Conservation (phyloP, 306 rosid species). For the Cajanus cajan region DNA sequence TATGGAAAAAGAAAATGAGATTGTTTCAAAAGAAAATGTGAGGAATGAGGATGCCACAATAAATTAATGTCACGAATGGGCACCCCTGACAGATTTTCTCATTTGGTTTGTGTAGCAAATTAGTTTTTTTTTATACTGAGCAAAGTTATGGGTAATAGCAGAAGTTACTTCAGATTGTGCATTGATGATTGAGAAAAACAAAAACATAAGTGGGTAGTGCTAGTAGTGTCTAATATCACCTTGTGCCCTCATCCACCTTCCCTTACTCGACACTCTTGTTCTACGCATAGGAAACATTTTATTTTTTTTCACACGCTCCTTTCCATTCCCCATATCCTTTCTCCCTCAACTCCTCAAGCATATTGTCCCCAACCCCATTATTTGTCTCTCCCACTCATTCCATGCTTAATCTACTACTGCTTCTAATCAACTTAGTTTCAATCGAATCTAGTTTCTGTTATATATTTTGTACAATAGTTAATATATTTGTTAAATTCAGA, state of each 20-base stretch:
- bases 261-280: conserved; percentile 58
- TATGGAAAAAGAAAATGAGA: neutral
- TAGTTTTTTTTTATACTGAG: conserved; percentile 27
- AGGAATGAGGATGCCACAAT: neutral
- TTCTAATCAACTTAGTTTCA: neutral
- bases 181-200: conserved; percentile 60
- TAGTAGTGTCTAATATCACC: conserved; percentile 41
- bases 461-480: no score
- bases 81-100: conserved; percentile 28
- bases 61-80: conserved; percentile 38
- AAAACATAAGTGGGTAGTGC: conserved; percentile 53
- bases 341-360: conserved; percentile 54
- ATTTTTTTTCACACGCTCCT: conserved; percentile 49
- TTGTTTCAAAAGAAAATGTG: conserved; percentile 14
- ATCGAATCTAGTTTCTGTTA: no score
- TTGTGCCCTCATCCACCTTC: conserved; percentile 54
- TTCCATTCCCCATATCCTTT: conserved; percentile 61
- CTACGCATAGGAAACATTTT: conserved; percentile 67
- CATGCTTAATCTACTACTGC: no score
- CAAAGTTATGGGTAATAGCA: conserved; percentile 43
- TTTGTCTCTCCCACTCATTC: conserved; percentile 36
- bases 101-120: neutral
- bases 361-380: conserved; percentile 63
- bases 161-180: conserved; percentile 39
- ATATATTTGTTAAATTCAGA: no score